Evolutionary conservation across 2,329 filamentous ascomycete genomes (phyloP).

Genomic region (Ceratocystis ficicola): DNA sequence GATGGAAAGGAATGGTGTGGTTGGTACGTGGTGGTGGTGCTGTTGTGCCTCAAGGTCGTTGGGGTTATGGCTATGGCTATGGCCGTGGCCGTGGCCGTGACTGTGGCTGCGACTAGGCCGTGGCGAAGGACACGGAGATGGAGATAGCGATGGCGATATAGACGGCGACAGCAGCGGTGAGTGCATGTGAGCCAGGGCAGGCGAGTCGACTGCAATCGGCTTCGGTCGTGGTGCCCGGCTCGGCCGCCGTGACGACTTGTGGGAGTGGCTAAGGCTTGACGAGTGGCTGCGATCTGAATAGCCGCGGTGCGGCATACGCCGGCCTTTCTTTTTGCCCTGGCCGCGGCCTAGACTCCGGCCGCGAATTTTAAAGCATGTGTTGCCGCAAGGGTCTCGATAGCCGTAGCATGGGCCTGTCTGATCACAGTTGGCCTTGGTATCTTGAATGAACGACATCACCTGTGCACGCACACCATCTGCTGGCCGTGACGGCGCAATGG

Average conservation of each 20-base stretch:
- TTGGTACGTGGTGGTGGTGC: conserved; percentile 90
- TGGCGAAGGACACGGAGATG: neutral
- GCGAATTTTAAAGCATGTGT: conserved; percentile 50
- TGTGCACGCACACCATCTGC: conserved; percentile 41
- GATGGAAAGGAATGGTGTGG: conserved; percentile 85
- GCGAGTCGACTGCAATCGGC: neutral
- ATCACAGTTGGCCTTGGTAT: conserved; percentile 52
- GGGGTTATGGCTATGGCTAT: conserved; percentile 24
- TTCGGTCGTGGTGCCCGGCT: neutral
- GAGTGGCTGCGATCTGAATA: conserved; percentile 2
- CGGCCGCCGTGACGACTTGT: too few relatives aligned
- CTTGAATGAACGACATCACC: conserved; percentile 53
- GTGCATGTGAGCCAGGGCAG: neutral
- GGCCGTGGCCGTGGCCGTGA: conserved; percentile 18
- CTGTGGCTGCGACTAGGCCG: conserved; percentile 7
- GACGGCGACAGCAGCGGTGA: neutral
- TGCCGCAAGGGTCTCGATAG: conserved; percentile 53
- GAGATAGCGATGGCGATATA: neutral
- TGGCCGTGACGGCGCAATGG: conserved; percentile 29
- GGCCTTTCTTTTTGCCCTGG: neutral
- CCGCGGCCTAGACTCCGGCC: neutral
- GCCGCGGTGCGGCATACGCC: neutral
- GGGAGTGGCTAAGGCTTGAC: neutral
- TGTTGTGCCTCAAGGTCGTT: conserved; percentile 35
- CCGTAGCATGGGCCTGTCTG: conserved; percentile 50